Evolutionary conservation across 352 stramenopile genomes (phyloP).

Genomic region (Saprolegnia parasitica): DNA sequence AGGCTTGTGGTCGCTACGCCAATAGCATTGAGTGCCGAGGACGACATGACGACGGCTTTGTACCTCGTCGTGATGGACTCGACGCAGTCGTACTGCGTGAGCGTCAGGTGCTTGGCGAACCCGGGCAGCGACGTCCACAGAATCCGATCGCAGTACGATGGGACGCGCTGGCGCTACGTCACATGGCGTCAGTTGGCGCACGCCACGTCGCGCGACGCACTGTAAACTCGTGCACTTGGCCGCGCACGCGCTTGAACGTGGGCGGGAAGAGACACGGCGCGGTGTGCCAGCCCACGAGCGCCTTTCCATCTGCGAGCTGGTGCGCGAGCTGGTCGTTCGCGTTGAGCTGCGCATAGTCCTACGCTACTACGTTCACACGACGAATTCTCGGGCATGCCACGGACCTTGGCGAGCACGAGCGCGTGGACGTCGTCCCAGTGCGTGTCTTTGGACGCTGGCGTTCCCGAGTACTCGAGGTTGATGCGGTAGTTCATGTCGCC

Average conservation of each 20-base stretch:
- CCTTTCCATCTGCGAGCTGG: constrained; percentile 52
- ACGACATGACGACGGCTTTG: too few relatives aligned
- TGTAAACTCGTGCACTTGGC: constrained; percentile 37
- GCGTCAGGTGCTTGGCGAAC: constrained; percentile 46
- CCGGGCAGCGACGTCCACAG: constrained; percentile 76
- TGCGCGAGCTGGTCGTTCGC: constrained; percentile 73
- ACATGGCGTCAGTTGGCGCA: background rate
- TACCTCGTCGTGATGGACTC: constrained; percentile 56
- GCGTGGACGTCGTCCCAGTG: constrained; percentile 62
- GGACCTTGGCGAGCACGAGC: constrained; percentile 43
- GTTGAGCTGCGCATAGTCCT: constrained; percentile 57
- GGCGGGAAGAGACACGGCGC: constrained; percentile 59
- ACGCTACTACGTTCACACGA: background rate
- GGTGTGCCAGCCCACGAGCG: constrained; percentile 61
- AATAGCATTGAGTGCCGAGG: background rate
- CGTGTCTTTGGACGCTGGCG: constrained; percentile 52
- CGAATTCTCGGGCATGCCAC: background rate
- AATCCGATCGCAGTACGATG: constrained; percentile 81
- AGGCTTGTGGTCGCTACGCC: constrained; percentile 69
- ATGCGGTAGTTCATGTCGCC: constrained; percentile 86
- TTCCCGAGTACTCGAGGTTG: constrained; percentile 55
- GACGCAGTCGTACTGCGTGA: constrained; percentile 53
- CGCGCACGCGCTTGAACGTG: constrained; percentile 79
- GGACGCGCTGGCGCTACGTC: constrained; percentile 56
- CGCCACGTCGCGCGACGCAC: background rate